Base-by-base conservation (phyloP, 148 eudicot species). In the Spergularia marina region DNA sequence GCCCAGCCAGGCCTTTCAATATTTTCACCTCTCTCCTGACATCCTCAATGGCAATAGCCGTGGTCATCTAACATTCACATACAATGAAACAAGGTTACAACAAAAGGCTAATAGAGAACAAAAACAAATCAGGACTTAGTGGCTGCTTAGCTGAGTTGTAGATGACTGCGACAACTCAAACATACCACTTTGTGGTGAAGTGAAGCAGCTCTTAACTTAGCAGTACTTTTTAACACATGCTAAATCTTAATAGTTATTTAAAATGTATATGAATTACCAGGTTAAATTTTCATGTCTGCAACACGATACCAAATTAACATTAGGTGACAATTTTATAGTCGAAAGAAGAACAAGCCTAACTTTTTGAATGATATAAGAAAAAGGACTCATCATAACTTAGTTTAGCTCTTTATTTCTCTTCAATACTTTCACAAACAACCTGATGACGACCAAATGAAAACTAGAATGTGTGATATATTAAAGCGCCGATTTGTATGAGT, bases 11-110 rank as follows among this genome's bases (percentile, higher is more conserved):
- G 70, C 96, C 96, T 84, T 88, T 83, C 83, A 95, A 82, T 47
- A 92, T 92, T 77, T 90, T 92, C 75, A 95, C 99, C 84, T 95
- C 99, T 80, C 93, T 84, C 74, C 97, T 87, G 52, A 90, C 99
- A 82, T 95, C 99, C 75, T 95, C 99, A 73, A 95, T 88, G 54
- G 99, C 92, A 81, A 95, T 95, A 53, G 99, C 92, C 14, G 99
- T 95, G 47, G 96, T 92, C 99, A 92, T 95, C 97, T 95, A 82
- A 77, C 63, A 67, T 74, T 23, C 66, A 71, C 59, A 74, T 11
- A 74, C 23, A 59, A 25, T 21, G 7, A 80, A 47, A 65, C 62
- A 64, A 57, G n/a, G 52, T 80, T 13, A 76, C 62, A 20, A 1
- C 13, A 20, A 23, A 55, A 44, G 59, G 52, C 40, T 44, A 44